These are phyloP conservation scores for Guillardia theta DNA, from an alignment of 78 protist species.

Conservation along the genomic window DNA sequence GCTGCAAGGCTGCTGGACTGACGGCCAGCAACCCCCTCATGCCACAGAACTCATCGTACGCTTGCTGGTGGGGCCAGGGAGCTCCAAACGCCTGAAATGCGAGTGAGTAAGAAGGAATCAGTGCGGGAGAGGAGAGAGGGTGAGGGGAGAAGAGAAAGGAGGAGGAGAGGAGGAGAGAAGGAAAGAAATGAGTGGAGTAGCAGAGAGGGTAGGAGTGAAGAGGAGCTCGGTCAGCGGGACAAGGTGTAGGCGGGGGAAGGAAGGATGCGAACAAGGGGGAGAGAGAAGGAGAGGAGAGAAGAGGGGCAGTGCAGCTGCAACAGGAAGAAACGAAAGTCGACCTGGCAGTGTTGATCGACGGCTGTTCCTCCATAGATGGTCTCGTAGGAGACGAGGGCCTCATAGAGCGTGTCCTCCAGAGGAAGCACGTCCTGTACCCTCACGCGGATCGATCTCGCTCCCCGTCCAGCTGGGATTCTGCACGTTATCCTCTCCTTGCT, in stretches of 20 bases:
- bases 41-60: background rate
- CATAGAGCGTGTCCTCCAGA: conserved; percentile 54
- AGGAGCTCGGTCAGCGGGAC: background rate
- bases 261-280: background rate
- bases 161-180: background rate
- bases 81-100: background rate
- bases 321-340: conserved; percentile 35
- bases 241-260: background rate
- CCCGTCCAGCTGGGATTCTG: background rate
- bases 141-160: background rate
- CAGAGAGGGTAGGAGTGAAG: background rate
- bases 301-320: background rate
- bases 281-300: background rate
- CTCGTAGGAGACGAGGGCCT: conserved; percentile 90
- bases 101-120: background rate
- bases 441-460: conserved; percentile 65
- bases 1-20: background rate
- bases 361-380: conserved; percentile 97
- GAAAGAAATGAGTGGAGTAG: background rate
- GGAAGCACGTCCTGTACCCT: conserved; percentile 77
- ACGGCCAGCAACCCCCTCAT: no score
- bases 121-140: background rate
- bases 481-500: no score
- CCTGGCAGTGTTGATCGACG: conserved; percentile 93
- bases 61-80: background rate